Base-by-base conservation (phyloP, 257 asterid genomes). In the Ilex aquifolium region DNA sequence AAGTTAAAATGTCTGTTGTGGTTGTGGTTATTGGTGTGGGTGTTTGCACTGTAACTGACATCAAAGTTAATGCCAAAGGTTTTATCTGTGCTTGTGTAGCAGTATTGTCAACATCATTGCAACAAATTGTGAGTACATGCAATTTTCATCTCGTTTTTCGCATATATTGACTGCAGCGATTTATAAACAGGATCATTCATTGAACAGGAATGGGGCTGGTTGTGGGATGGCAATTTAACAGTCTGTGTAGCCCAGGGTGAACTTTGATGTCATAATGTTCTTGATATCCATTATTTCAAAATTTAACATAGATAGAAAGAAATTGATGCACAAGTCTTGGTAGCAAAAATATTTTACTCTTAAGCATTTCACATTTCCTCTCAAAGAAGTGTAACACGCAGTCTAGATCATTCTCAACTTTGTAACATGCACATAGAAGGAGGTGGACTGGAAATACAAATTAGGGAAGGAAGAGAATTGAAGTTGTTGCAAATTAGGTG, bases 21-120 rank as follows among this genome's bases (percentile, higher is more conserved):
- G 90, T 88, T 62, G 98, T 91, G 66, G 95, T 91, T 66, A 83
- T 91, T 57, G 98, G 98, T 49, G 98, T 88, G 55, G 96, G 98
- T 61, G 98, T 91, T 64, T 91, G 98, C 88, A 91, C 98, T 15
- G 95, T 91, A 71, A 91, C 98, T 10, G 98, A 91, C 32, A 96
- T 91, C 63, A 82, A 91, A 69, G 92, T 91, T 79, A 91, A 91
- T 61, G 80, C 80, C 66, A 88, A 81, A 72, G 98, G 98, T 62
- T 91, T 91, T 60, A 0, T 85, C 39, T 88, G 98, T 65, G 98
- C 98, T 59, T 85, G 90, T 67, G 84, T 91, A n/a, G 96, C 98
- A 59, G 95, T 91, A 65, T 52, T 91, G 15, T 73, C 96, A 30
- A 91, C 98, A 46, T 91, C 98, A 6, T 71, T 91, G 68, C 98